These are phyloP conservation scores for Bacidia gigantensis DNA, from an alignment of 495 filamentous ascomycete genomes.

Conservation along the genomic window DNA sequence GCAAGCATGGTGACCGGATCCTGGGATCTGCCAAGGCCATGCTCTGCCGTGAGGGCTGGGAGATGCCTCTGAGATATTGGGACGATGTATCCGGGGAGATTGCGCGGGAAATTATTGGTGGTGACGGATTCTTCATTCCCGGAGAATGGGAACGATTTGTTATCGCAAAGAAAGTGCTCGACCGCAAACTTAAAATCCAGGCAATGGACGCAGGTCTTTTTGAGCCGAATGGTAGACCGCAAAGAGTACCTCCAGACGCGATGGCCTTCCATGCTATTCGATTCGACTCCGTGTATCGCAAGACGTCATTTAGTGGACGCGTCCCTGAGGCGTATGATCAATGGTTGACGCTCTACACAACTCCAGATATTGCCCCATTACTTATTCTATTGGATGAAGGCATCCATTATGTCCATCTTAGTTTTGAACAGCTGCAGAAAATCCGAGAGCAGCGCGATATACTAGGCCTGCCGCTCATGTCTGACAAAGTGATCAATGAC, in stretches of 20 bases:
- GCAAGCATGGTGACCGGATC: constrained; percentile 39
- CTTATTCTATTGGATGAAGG: constrained; percentile 42
- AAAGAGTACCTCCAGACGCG: constrained; percentile 26
- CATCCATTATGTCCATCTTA: constrained; percentile 48
- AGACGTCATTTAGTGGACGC: constrained; percentile 21
- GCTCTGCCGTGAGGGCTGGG: constrained; percentile 47
- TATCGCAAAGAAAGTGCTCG: constrained; percentile 38
- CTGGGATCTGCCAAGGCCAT: constrained; percentile 43
- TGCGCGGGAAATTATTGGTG: constrained; percentile 42
- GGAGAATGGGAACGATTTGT: constrained; percentile 46
- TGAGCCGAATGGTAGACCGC: constrained; percentile 22
- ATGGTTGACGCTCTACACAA: constrained; percentile 34
- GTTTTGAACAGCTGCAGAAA: constrained; percentile 44
- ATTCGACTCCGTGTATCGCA: constrained; percentile 34
- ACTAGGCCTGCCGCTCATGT: constrained; percentile 39
- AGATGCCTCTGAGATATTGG: constrained; percentile 43
- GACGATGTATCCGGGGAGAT: constrained; percentile 44
- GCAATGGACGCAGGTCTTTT: constrained; percentile 31
- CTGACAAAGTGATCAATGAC: constrained; percentile 38
- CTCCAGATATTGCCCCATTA: constrained; percentile 41
- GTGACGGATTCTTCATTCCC: constrained; percentile 46
- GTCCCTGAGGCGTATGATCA: constrained; percentile 29
- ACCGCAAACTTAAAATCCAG: constrained; percentile 33
- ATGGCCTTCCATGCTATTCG: constrained; percentile 31
- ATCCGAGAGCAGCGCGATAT: constrained; percentile 37